Evolutionary conservation across 768 basidiomycete species (phyloP).

Genomic region (Rubroboletus pulcherrimus): DNA sequence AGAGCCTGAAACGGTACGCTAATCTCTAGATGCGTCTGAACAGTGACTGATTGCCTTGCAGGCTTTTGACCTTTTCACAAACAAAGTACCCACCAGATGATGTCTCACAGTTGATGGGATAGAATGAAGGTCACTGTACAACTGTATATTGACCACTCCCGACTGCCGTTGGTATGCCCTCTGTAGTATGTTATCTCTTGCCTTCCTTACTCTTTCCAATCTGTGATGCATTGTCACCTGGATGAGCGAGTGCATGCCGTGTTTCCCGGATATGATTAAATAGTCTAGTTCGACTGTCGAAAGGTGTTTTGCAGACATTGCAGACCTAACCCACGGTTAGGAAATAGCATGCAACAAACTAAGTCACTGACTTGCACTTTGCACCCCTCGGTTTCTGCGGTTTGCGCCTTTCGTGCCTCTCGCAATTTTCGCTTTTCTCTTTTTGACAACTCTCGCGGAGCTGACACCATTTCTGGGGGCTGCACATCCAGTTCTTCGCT

Average conservation of each 20-base stretch:
- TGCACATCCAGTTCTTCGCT: not conserved
- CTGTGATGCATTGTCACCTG: conserved; percentile 27
- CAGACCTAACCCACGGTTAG: conserved; percentile 40
- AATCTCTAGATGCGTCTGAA: not conserved
- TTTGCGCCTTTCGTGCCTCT: conserved; percentile 63
- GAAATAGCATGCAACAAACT: not conserved
- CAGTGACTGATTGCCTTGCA: conserved; percentile 31
- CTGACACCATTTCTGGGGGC: not conserved
- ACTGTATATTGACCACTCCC: not conserved
- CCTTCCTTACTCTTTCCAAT: conserved; percentile 36
- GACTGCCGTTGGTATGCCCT: conserved; percentile 5
- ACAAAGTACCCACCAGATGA: conserved; percentile 95
- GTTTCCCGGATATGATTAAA: conserved; percentile 69
- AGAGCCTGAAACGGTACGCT: conserved; percentile 87
- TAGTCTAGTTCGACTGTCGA: conserved; percentile 67
- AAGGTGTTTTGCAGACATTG: conserved; percentile 63
- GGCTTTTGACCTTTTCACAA: conserved; percentile 92
- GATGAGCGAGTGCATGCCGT: conserved; percentile 60
- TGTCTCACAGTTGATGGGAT: conserved; percentile 91
- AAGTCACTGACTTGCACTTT: conserved; percentile 8
- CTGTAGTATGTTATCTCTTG: conserved; percentile 15
- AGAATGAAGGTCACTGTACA: conserved; percentile 3
- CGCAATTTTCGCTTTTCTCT: conserved; percentile 76
- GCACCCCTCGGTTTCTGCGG: not conserved
- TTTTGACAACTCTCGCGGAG: conserved; percentile 52